Conservation (phyloP, 345 rosid genomes). For the Gossypium arboreum region DNA sequence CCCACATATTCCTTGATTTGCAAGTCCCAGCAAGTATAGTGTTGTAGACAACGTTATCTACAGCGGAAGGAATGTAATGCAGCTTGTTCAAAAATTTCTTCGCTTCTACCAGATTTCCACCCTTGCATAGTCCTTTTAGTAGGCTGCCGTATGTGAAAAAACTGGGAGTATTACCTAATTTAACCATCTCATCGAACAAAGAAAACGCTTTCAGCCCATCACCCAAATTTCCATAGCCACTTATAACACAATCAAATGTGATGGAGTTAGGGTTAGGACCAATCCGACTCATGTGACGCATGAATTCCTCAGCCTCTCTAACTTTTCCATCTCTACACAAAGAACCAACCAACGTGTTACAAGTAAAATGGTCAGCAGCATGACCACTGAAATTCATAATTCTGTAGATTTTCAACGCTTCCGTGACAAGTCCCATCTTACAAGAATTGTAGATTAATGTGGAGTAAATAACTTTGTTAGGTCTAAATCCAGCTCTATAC, state of each 20-base stretch:
- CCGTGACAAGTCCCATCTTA: slow-evolving; percentile 45
- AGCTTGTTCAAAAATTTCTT: slow-evolving; percentile 52
- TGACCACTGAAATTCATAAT: slow-evolving; percentile 50
- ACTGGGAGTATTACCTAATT: slow-evolving; percentile 58
- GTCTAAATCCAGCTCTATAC: slow-evolving; percentile 57
- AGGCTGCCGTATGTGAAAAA: slow-evolving; percentile 70
- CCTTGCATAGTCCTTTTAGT: slow-evolving; percentile 79
- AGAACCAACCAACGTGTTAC: slow-evolving; percentile 51
- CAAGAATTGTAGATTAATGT: slow-evolving; percentile 57
- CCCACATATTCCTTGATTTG: slow-evolving; percentile 52
- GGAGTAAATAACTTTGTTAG: slow-evolving; percentile 53
- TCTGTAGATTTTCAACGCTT: slow-evolving; percentile 60
- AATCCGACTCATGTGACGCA: slow-evolving; percentile 49
- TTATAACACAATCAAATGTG: slow-evolving; percentile 66
- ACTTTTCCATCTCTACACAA: slow-evolving; percentile 70
- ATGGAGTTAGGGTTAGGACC: slow-evolving; percentile 43
- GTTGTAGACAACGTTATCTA: slow-evolving; percentile 65
- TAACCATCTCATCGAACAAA: slow-evolving; percentile 74
- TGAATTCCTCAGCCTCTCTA: slow-evolving; percentile 55
- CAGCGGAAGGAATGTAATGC: slow-evolving; percentile 49
- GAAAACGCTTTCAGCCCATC: slow-evolving; percentile 56
- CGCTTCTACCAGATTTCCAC: slow-evolving; percentile 59
- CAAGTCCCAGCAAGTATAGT: slow-evolving; percentile 58
- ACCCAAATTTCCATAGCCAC: slow-evolving; percentile 55
- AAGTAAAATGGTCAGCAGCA: slow-evolving; percentile 43